Conservation (phyloP, 495 filamentous ascomycete genomes). For the Endocarpon pusillum region DNA sequence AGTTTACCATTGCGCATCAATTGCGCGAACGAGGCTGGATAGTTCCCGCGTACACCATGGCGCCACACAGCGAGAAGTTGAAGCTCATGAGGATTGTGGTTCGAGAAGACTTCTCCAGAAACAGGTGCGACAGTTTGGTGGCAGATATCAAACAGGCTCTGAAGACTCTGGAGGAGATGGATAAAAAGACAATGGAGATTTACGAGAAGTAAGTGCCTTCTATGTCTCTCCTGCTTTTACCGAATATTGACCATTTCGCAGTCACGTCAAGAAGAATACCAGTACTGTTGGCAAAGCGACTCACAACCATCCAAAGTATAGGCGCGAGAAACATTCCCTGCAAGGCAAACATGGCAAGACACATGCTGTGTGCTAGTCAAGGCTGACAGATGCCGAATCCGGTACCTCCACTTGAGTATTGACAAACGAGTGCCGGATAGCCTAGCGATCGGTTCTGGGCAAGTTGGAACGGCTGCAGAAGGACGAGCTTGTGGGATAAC, state of each 20-base stretch:
- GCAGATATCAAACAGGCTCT: slow-evolving; percentile 55
- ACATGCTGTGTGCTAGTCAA: slow-evolving; percentile 55
- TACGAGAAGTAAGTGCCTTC: slow-evolving; percentile 45
- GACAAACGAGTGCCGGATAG: too few species aligned
- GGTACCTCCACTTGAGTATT: too few species aligned
- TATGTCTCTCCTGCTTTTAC: background rate
- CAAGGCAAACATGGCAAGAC: slow-evolving; percentile 84
- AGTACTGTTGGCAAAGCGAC: slow-evolving; percentile 36
- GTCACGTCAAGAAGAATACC: slow-evolving; percentile 37
- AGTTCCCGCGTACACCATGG: slow-evolving; percentile 90
- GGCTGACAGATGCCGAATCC: too few species aligned
- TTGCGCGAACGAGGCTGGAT: slow-evolving; percentile 76
- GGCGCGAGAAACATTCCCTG: slow-evolving; percentile 63
- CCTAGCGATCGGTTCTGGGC: too few species aligned
- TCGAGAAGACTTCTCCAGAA: slow-evolving; percentile 70
- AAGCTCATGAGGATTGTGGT: slow-evolving; percentile 83
- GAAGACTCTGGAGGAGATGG: slow-evolving; percentile 53
- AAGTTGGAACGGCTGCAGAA: too few species aligned
- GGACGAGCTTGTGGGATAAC: too few species aligned
- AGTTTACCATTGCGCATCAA: slow-evolving; percentile 66
- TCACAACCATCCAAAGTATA: slow-evolving; percentile 48
- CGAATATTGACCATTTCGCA: slow-evolving; percentile 6
- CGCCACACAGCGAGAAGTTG: slow-evolving; percentile 56
- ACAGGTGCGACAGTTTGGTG: slow-evolving; percentile 55
- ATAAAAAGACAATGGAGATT: slow-evolving; percentile 43